A percentile compares a stretch with the other conserved stretches of the same genome.
These are phyloP conservation scores for Tagetes erecta DNA, from an alignment of 129 eudicot species.

Conservation along the genomic window DNA sequence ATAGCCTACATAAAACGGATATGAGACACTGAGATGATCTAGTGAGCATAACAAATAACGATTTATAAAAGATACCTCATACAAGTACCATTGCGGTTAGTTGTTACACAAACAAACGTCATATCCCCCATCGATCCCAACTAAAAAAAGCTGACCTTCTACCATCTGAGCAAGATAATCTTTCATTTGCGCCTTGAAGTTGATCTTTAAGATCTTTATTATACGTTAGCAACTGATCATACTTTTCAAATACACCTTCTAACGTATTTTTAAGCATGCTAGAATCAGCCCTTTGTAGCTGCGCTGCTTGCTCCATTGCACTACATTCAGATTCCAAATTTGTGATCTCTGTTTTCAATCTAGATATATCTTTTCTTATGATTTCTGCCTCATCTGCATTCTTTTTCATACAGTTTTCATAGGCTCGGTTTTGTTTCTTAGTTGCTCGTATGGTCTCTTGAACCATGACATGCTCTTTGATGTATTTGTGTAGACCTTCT, in stretches of 20 bases:
- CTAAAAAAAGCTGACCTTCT: constrained; percentile 39
- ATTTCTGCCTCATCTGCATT: constrained; percentile 42
- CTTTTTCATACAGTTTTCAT: constrained; percentile 42
- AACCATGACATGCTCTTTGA: constrained; percentile 45
- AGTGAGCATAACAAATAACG: not conserved
- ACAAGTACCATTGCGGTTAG: constrained; percentile 11
- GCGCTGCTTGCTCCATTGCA: constrained; percentile 42
- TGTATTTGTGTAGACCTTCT: constrained; percentile 52
- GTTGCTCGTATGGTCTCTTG: constrained; percentile 42
- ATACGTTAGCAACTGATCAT: constrained; percentile 52
- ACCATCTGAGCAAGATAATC: constrained; percentile 31
- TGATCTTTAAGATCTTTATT: constrained; percentile 59
- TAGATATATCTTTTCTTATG: constrained; percentile 36
- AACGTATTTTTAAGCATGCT: constrained; percentile 45
- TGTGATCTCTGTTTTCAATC: constrained; percentile 38
- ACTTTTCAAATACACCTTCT: constrained; percentile 49
- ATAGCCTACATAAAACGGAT: not conserved
- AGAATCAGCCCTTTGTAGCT: constrained; percentile 40
- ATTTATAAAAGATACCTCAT: constrained; percentile 13
- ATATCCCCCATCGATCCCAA: constrained; percentile 34
- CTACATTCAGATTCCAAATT: constrained; percentile 47
- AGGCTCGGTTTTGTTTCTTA: constrained; percentile 45
- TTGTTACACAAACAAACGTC: constrained; percentile 24
- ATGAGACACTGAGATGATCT: not conserved
- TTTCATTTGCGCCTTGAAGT: constrained; percentile 33